These are phyloP conservation scores for Mycena rebaudengoi DNA, from an alignment of 768 basidiomycete species.

Conservation along the genomic window DNA sequence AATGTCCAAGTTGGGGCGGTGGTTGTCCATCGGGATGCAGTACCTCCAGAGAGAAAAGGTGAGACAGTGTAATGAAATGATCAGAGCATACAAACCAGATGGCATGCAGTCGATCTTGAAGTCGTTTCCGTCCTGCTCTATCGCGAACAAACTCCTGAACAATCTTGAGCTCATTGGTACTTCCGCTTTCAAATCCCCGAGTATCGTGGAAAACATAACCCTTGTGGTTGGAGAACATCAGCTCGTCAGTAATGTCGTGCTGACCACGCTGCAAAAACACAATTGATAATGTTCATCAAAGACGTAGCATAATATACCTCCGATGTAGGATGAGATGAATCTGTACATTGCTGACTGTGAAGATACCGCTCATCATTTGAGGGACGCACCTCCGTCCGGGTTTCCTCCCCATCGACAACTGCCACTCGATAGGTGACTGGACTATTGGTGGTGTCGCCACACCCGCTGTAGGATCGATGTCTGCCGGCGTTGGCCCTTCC, in stretches of 20 bases:
- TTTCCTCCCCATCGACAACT: not conserved
- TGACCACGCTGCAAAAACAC: not conserved
- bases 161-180: not conserved
- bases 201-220: not conserved
- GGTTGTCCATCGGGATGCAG: not conserved
- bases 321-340: constrained; percentile 1
- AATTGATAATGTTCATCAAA: not conserved
- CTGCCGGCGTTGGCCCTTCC: constrained; percentile 6
- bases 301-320: not conserved
- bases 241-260: constrained; percentile 2
- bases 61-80: too few species aligned
- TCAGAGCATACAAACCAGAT: constrained; percentile 1
- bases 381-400: not conserved
- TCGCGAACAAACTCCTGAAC: not conserved
- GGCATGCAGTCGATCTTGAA: not conserved
- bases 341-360: not conserved
- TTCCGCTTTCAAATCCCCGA: not conserved
- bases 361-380: not conserved
- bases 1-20: not conserved
- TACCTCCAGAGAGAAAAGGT: not conserved
- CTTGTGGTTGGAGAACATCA: not conserved
- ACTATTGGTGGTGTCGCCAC: constrained; percentile 8
- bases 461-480: constrained; percentile 5
- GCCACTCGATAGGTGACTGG: not conserved
- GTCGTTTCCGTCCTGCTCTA: not conserved